phyloP scores from a whole-genome alignment of 2,329 filamentous ascomycete species.

The Neocatenulostroma microsporum region DNA sequence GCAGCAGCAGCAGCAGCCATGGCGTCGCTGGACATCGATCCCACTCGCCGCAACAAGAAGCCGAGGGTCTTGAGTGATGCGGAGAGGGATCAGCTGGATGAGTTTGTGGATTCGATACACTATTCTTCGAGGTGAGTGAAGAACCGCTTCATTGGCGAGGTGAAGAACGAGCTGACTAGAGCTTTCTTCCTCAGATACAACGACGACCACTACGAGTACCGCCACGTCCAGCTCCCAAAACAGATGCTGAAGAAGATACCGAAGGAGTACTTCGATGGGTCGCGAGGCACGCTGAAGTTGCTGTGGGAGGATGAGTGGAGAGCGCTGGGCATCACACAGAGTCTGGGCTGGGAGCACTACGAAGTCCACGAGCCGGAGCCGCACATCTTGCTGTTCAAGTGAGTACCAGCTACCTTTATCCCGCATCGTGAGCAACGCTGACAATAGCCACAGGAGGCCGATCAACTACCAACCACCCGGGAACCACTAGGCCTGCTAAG shows the following conservation, averaged over 20 bases:
- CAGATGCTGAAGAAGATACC: conserved; percentile 97
- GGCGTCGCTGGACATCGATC: conserved; percentile 59
- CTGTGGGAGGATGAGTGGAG: conserved; percentile 99
- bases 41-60: conserved; percentile 74
- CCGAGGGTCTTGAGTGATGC: conserved; percentile 71
- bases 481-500: no score
- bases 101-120: conserved; percentile 89
- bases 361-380: conserved; percentile 98
- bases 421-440: conserved; percentile 1
- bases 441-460: conserved; percentile 53
- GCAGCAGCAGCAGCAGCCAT: conserved; percentile 37
- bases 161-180: neutral
- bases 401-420: conserved; percentile 34
- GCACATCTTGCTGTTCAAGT: conserved; percentile 99
- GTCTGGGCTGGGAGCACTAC: conserved; percentile 98
- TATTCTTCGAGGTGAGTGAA: conserved; percentile 78
- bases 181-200: conserved; percentile 79
- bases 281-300: conserved; percentile 87
- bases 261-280: conserved; percentile 82
- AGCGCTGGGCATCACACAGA: conserved; percentile 92
- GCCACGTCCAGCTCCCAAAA: conserved; percentile 95
- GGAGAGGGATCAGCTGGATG: conserved; percentile 77
- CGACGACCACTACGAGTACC: conserved; percentile 89
- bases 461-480: conserved; percentile 80
- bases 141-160: neutral